Evolutionary conservation across 192 early-diverging fungal species (phyloP), one percentile per base, ranked within the genome.

Genomic region (Podila epigama): DNA sequence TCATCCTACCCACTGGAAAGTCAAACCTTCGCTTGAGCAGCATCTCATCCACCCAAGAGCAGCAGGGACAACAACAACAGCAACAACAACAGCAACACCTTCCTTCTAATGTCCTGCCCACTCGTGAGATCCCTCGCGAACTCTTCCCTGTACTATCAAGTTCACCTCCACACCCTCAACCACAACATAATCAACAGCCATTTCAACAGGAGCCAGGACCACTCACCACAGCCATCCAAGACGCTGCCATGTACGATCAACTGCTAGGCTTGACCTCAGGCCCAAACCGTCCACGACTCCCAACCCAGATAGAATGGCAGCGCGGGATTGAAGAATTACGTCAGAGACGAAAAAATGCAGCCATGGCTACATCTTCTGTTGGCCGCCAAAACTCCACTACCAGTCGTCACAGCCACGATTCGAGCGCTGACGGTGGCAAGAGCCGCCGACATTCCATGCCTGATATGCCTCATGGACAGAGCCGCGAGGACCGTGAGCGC

Each of bases 381-480:
- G 73, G 73, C 15, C 70, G 64, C 5, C 63, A 75, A 36, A 75
- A 66, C 34, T 75, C 70, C 6, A 66, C 20, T 7, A 33, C 58
- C 27, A 75, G 70, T 59, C 66, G 61, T 4, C 73, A 77, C 33
- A 68, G 60, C 55, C 65, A 68, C 37, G 66, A 68, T 16, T 68
- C 65, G 3, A 66, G 59, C 27, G 33, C 50, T 7, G 65, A 63
- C 28, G 56, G 58, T 29, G 52, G 58, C 18, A 77, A 53, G 60
- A 60, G 63, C 44, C 39, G 73, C 34, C 60, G 73, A 20, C 73
- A 77, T 40, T 77, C 73, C 3, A 77, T 77, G 73, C 73, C 73
- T 16, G 66, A 68, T 51, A 64, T 68, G 56, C 73, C 73, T 1
- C 65, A 42, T 51, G 73, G 61, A 29, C 73, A 77, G 41, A 68